A percentile compares a stretch with the other conserved stretches of the same genome.
Evolutionary conservation across 2,329 filamentous ascomycete genomes (phyloP).

Genomic region (Clathrospora elynae): DNA sequence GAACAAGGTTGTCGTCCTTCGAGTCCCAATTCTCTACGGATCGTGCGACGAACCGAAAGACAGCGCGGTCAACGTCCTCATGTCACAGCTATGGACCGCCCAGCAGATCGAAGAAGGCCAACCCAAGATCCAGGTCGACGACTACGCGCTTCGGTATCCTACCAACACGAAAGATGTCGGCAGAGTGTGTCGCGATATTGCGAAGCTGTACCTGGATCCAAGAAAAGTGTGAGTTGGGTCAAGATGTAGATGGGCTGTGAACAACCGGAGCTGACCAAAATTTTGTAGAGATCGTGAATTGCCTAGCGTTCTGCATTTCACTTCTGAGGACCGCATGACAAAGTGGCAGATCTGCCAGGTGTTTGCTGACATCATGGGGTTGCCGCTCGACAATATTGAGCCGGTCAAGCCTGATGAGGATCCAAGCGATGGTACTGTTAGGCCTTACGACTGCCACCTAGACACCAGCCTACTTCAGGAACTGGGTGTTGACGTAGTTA

Average conservation of each 20-base stretch:
- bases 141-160: constrained; percentile 83
- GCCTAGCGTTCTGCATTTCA: constrained; percentile 79
- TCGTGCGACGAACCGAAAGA: constrained; percentile 69
- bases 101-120: constrained; percentile 60
- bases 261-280: neutral
- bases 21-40: constrained; percentile 86
- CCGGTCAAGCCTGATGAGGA: constrained; percentile 64
- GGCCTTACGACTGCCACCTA: constrained; percentile 87
- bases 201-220: constrained; percentile 63
- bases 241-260: neutral
- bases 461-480: constrained; percentile 75
- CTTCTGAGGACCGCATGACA: constrained; percentile 81
- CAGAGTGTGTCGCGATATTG: constrained; percentile 75
- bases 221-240: constrained; percentile 34
- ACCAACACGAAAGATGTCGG: constrained; percentile 89
- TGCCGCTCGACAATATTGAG: constrained; percentile 70
- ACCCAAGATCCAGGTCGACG: constrained; percentile 73
- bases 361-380: constrained; percentile 78
- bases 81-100: constrained; percentile 76
- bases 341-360: constrained; percentile 86
- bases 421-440: constrained; percentile 71
- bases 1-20: constrained; percentile 63
- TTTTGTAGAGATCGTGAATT: constrained; percentile 52
- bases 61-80: constrained; percentile 80
- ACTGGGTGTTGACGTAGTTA: constrained; percentile 74